Base-by-base conservation (phyloP, 352 stramenopile genomes). In the Pelagophyceae sp. region DNA sequence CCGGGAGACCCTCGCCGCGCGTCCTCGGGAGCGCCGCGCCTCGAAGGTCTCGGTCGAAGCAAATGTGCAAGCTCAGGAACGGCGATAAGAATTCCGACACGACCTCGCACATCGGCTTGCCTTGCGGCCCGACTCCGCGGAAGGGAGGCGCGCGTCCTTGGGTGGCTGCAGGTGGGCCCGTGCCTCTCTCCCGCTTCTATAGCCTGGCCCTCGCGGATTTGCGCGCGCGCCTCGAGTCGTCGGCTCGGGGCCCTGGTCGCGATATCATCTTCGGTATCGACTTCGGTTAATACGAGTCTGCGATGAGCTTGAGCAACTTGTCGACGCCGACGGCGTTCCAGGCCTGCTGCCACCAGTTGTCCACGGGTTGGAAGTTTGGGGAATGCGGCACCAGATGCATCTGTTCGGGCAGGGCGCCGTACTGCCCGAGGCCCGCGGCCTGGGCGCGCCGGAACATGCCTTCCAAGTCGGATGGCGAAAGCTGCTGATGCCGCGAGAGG, bases 281-380 rank as follows among this genome's bases (percentile, higher is more conserved):
- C 40, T 54, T 54, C 11, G 11, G 11, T 54, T 54, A 54, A 23
- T 54, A 54, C 45, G 45, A 54, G 45, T 54, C 85, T 23, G 87
- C 84, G 29, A 91, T 78, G n/a, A 90, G 76, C 77, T 89, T 84
- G 33, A 91, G 77, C 3, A 91, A 78, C 54, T 87, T 88, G 72
- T 91, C 87, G 71, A 91, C 75, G 37, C 86, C 87, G 76, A 91
- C 84, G 23, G 75, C 65, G 64, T 83, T 76, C 87, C 87, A 91
- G 85, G 89, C 88, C 27, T 76, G 64, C 76, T 91, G 87, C 87
- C 87, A 91, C 58, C 78, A 84, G 76, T 91, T 89, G 78, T 89
- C 84, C 35, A 90, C 80, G 45, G 72, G 69, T 11, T 80, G 80
- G 71, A 84, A 82, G 65, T 83, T 79, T 37, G 81, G 76, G 61